phyloP scores from a whole-genome alignment of 1,284 basidiomycete species.

The Ceratobasidium papillatum region DNA sequence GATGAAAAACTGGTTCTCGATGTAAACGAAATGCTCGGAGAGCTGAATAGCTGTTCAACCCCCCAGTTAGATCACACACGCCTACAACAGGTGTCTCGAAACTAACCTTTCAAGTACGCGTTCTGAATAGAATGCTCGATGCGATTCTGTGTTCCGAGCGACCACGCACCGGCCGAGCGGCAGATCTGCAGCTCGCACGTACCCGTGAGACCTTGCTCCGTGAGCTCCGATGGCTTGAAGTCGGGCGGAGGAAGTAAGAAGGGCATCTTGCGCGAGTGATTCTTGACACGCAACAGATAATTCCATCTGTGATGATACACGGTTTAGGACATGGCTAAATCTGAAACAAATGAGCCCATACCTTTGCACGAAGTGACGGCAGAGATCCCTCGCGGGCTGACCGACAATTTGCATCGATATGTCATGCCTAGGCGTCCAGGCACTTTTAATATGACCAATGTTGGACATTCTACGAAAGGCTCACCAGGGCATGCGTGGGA shows the following conservation, averaged over 20 bases:
- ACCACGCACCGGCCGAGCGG: slow-evolving; percentile 95
- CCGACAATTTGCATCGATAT: slow-evolving; percentile 95
- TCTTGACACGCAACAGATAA: slow-evolving; percentile 91
- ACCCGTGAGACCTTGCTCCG: slow-evolving; percentile 85
- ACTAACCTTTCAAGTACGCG: slow-evolving; percentile 87
- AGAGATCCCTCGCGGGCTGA: slow-evolving; percentile 94
- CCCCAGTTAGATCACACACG: not conserved
- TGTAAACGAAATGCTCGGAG: slow-evolving; percentile 93
- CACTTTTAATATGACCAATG: not conserved
- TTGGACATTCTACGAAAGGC: slow-evolving; percentile 45
- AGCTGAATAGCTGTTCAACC: slow-evolving; percentile 80
- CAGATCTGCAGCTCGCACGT: slow-evolving; percentile 98
- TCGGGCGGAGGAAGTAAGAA: slow-evolving; percentile 95
- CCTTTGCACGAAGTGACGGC: slow-evolving; percentile 94
- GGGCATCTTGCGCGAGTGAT: slow-evolving; percentile 91
- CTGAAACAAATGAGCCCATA: slow-evolving; percentile 50
- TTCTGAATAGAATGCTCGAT: slow-evolving; percentile 95
- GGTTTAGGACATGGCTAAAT: slow-evolving; percentile 46
- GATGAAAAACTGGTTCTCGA: slow-evolving; percentile 99
- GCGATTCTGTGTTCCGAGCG: slow-evolving; percentile 85
- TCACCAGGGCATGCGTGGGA: slow-evolving; percentile 96
- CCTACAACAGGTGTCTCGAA: not conserved
- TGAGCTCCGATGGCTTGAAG: slow-evolving; percentile 84
- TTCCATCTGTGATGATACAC: slow-evolving; percentile 73
- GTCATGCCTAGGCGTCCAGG: slow-evolving; percentile 80